Evolutionary conservation across 192 early-diverging fungal genomes (phyloP).

Genomic region (Backusella liffmaniae): DNA sequence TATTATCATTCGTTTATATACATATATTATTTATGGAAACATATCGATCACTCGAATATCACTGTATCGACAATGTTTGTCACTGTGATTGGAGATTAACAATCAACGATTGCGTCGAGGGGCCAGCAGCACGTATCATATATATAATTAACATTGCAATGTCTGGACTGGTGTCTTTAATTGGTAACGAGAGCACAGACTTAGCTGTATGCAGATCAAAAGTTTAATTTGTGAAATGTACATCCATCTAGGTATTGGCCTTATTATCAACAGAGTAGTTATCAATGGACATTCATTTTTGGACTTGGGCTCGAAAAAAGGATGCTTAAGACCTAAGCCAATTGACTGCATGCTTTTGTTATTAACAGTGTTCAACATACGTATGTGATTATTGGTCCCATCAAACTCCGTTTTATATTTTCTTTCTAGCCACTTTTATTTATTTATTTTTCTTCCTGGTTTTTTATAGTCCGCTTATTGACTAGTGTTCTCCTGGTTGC

Average conservation of each 20-base stretch:
- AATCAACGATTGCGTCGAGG: conserved; percentile 19
- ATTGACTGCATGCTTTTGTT: conserved; percentile 24
- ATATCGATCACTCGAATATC: background rate
- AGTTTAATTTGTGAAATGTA: background rate
- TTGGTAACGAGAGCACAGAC: conserved; percentile 18
- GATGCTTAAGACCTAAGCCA: conserved; percentile 31
- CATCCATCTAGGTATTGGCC: conserved; percentile 11
- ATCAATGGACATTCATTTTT: conserved; percentile 25
- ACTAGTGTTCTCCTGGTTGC: conserved; percentile 22
- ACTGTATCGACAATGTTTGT: conserved; percentile 16
- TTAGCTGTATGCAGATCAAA: background rate
- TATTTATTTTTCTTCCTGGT: background rate
- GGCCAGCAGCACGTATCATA: conserved; percentile 12
- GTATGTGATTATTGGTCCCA: conserved; percentile 12
- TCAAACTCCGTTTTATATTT: background rate
- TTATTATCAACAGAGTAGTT: conserved; percentile 9
- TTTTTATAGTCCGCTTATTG: conserved; percentile 24
- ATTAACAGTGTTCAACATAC: conserved; percentile 24
- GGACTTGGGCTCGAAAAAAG: conserved; percentile 1
- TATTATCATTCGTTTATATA: background rate
- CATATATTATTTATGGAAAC: background rate
- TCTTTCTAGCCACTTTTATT: background rate
- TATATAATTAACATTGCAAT: conserved; percentile 24
- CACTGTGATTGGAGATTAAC: conserved; percentile 26
- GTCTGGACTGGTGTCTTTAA: conserved; percentile 18